Evolutionary conservation across 83 land plant species (phyloP), one percentile per base, ranked within the genome.

Genomic region (Picea abies): DNA sequence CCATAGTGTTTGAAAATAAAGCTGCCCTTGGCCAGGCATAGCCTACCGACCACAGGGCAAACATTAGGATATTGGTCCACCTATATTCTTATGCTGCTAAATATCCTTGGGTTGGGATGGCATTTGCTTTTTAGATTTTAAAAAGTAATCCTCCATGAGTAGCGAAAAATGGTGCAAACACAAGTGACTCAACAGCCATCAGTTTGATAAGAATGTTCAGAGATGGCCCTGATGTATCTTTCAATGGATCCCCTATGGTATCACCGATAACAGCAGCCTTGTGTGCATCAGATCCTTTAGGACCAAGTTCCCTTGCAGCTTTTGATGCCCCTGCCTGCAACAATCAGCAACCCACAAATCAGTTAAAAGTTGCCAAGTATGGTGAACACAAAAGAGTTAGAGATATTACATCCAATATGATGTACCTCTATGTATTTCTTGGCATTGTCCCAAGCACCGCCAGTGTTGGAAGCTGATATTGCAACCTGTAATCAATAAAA

Each of bases 391-490:
- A 19, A 67, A 22, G 15, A 35, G 9, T 23, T 16, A 32, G n/a
- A 8, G 47, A 41, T 20, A 76, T 22, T 17, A 80, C 56, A 15
- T 16, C 37, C 60, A 29, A 79, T 9, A 39, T 20, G 63, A 49
- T 60, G 2, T 25, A 82, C 26, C 90, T 91, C 93, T 47, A 91
- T 91, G 60, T 87, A 91, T 69, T 91, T 91, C 87, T 91, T 91
- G 32, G 93, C 93, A 84, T 91, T 91, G 65, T 91, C 93, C 93
- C 93, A 91, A 4, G 93, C 93, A 41, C 98, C 98, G 63, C 98
- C 98, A 37, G 98, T 93, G 90, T 94, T 94, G 56, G 95, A 93
- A 44, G 97, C 97, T 84, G 97, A 94, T n/a, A 94, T 94, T 37
- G 97, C 97, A 25, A 94, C 88, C 97, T 94, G 90, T 52, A 52